phyloP scores from a whole-genome alignment of 371 early-diverging fungal genomes.

The Mucor racemosus region DNA sequence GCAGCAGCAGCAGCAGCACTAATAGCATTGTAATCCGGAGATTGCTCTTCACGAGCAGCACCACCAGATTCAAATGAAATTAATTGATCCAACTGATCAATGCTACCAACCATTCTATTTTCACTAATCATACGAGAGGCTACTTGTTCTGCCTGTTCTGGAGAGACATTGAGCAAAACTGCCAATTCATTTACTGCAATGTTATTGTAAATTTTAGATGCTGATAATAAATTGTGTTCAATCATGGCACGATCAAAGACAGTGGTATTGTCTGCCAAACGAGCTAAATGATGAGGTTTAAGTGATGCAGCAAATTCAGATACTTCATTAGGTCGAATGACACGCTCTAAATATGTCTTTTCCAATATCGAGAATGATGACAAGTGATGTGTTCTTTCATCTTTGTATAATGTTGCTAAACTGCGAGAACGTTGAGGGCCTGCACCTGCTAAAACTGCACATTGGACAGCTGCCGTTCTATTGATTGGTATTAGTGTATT shows the following conservation, averaged over 20 bases:
- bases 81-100: slow-evolving; percentile 88
- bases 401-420: slow-evolving; percentile 91
- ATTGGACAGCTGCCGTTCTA: slow-evolving; percentile 73
- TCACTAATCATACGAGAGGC: slow-evolving; percentile 92
- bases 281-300: slow-evolving; percentile 79
- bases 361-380: slow-evolving; percentile 78
- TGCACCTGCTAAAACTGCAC: slow-evolving; percentile 90
- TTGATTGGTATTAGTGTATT: neutral
- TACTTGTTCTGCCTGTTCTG: slow-evolving; percentile 84
- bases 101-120: slow-evolving; percentile 82
- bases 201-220: slow-evolving; percentile 87
- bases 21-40: slow-evolving; percentile 28
- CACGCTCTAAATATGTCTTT: slow-evolving; percentile 90
- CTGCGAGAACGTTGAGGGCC: slow-evolving; percentile 89
- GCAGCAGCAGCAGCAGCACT: slow-evolving; percentile 43
- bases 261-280: slow-evolving; percentile 74
- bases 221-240: slow-evolving; percentile 91
- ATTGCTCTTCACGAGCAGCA: slow-evolving; percentile 38
- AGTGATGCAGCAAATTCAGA: slow-evolving; percentile 77
- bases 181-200: slow-evolving; percentile 87
- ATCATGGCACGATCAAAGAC: slow-evolving; percentile 92
- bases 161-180: slow-evolving; percentile 70
- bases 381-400: slow-evolving; percentile 78
- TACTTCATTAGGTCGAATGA: slow-evolving; percentile 78
- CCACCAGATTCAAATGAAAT: slow-evolving; percentile 83